phyloP scores from a whole-genome alignment of 2,329 filamentous ascomycete genomes.

The Stagonosporopsis vannaccii region DNA sequence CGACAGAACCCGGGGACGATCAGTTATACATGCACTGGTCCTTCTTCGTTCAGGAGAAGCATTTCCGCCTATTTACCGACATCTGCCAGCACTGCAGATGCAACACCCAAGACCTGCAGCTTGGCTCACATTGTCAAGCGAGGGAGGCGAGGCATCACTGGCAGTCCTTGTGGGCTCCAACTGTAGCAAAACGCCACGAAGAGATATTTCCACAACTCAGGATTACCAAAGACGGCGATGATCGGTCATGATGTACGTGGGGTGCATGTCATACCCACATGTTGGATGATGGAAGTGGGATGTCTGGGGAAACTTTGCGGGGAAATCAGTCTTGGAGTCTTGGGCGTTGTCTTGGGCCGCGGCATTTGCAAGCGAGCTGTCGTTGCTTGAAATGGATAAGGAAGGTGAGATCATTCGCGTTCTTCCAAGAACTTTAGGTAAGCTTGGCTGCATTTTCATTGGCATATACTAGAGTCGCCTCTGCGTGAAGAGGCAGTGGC shows the following conservation, averaged over 20 bases:
- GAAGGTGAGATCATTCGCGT: slow-evolving; percentile 7
- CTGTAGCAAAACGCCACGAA: slow-evolving; percentile 5
- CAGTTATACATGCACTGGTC: slow-evolving; percentile 12
- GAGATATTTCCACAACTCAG: slow-evolving; percentile 12
- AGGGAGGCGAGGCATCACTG: slow-evolving; percentile 7
- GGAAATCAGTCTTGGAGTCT: slow-evolving; percentile 25
- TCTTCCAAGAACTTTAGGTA: slow-evolving; percentile 1
- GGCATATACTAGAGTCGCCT: not conserved
- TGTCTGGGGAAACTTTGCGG: slow-evolving; percentile 23
- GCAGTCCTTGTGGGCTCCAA: not conserved
- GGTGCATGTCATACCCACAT: slow-evolving; percentile 1
- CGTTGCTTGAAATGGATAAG: slow-evolving; percentile 10
- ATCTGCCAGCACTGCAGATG: slow-evolving; percentile 1
- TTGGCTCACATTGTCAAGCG: slow-evolving; percentile 15
- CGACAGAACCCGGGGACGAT: slow-evolving; percentile 7
- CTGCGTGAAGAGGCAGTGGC: not conserved
- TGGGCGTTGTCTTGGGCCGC: slow-evolving; percentile 22
- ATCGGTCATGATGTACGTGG: slow-evolving; percentile 12
- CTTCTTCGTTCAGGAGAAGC: not conserved
- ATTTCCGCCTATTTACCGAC: slow-evolving; percentile 8
- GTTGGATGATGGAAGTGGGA: slow-evolving; percentile 5
- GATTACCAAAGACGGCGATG: slow-evolving; percentile 9
- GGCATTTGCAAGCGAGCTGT: slow-evolving; percentile 13
- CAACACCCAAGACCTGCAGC: slow-evolving; percentile 1
- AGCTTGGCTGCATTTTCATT: slow-evolving; percentile 8